Evolutionary conservation across 495 filamentous ascomycete species (phyloP).

Genomic region (Copromyces sp.): DNA sequence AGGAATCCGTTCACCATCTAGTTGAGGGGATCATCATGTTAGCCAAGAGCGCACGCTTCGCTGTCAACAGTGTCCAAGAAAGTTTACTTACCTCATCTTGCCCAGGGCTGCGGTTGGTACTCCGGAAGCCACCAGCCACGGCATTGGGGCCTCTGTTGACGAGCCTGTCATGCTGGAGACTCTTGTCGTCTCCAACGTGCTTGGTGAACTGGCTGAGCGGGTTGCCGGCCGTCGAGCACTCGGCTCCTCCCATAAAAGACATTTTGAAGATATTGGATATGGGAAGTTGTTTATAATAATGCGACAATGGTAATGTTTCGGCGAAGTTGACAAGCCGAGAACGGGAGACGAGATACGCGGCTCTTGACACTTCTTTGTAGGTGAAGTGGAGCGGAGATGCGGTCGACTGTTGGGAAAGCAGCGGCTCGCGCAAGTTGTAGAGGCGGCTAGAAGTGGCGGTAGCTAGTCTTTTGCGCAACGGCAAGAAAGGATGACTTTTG

Average conservation of each 20-base stretch:
- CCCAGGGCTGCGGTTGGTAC: constrained; percentile 25
- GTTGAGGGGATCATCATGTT: background rate
- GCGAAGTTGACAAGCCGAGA: background rate
- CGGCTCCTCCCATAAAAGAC: constrained; percentile 91
- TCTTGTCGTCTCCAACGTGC: constrained; percentile 89
- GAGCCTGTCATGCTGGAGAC: constrained; percentile 79
- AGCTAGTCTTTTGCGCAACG: background rate
- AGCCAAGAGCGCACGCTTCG: background rate
- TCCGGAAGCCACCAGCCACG: constrained; percentile 33
- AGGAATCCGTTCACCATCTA: constrained; percentile 93
- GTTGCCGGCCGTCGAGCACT: constrained; percentile 94
- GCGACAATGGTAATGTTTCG: background rate
- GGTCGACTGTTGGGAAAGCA: background rate
- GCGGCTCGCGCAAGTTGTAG: background rate
- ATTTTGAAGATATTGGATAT: constrained; percentile 35
- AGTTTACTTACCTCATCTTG: constrained; percentile 36
- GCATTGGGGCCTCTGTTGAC: constrained; percentile 54
- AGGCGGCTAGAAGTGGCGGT: background rate
- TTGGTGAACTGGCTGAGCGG: constrained; percentile 95
- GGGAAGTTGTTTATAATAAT: background rate
- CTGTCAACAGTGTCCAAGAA: background rate
- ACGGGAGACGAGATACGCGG: background rate
- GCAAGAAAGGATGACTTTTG: background rate
- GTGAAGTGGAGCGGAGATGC: background rate
- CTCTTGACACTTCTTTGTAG: background rate